Conservation (phyloP, 768 basidiomycete species). For the Leccinum rimulosum region DNA sequence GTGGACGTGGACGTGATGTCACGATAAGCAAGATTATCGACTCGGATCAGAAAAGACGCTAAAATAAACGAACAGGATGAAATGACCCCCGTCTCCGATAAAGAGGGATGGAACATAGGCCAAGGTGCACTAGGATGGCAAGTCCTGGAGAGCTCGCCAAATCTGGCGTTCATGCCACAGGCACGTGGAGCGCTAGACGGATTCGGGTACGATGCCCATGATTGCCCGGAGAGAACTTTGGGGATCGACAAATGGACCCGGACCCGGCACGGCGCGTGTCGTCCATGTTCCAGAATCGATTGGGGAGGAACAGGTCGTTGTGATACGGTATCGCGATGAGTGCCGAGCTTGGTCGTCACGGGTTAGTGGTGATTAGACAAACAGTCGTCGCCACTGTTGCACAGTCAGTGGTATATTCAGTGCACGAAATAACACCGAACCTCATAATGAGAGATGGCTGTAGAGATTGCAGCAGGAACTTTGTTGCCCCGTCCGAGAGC, state of each 20-base stretch:
- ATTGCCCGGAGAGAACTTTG: not conserved
- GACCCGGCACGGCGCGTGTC: not conserved
- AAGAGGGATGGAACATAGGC: not conserved
- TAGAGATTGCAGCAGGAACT: slow-evolving; percentile 62
- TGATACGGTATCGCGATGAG: not conserved
- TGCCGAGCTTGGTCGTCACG: not conserved
- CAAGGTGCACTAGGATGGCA: slow-evolving; percentile 5
- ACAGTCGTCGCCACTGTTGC: slow-evolving; percentile 72
- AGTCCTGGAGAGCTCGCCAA: not conserved
- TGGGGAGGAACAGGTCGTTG: not conserved
- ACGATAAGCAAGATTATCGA: not conserved
- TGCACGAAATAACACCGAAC: slow-evolving; percentile 35
- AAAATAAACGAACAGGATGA: not conserved
- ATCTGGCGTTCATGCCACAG: not conserved
- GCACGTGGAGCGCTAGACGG: not conserved
- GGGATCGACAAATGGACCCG: not conserved
- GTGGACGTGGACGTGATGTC: not conserved
- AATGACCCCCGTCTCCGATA: not conserved
- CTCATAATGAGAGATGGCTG: slow-evolving; percentile 74
- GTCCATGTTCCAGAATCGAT: not conserved
- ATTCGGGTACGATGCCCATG: not conserved
- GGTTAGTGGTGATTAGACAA: not conserved
- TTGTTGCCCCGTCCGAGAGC: slow-evolving; percentile 62
- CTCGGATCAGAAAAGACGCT: not conserved
- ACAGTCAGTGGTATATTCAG: slow-evolving; percentile 6